A percentile compares a stretch with the other conserved stretches of the same genome.
Evolutionary conservation across 148 eudicot species (phyloP).

Genomic region (Rhododendron williamsianum): DNA sequence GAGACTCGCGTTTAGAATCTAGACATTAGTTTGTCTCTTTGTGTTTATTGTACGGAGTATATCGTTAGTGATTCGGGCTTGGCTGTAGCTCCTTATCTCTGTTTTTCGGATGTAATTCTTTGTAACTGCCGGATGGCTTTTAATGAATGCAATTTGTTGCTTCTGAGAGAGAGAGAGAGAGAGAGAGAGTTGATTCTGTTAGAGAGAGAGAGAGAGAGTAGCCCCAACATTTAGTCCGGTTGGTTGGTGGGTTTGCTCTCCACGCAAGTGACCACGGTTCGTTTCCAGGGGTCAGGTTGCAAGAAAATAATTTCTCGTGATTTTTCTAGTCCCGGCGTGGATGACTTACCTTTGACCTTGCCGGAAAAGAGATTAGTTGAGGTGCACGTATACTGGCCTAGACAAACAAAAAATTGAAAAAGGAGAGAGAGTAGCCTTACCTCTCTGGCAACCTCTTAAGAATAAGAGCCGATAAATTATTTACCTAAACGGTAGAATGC

Average conservation of each 20-base stretch:
- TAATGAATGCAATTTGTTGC: no score
- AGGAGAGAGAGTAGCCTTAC: background rate
- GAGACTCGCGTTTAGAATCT: no score
- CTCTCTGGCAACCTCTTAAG: background rate
- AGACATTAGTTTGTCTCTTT: no score
- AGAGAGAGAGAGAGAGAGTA: no score
- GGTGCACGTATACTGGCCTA: background rate
- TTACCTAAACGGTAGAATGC: background rate
- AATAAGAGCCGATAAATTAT: background rate
- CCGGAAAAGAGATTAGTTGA: background rate
- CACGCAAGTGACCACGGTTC: background rate
- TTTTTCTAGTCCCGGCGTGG: background rate
- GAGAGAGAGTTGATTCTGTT: no score
- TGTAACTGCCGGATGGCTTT: no score
- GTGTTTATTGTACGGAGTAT: no score
- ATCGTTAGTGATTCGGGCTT: no score
- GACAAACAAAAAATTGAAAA: background rate
- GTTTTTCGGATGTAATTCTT: no score
- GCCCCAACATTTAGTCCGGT: background rate
- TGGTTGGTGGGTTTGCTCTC: background rate
- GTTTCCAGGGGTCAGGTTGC: background rate
- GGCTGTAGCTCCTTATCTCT: no score
- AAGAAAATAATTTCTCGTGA: background rate
- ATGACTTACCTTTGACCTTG: background rate
- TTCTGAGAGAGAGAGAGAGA: no score